Evolutionary conservation across 768 basidiomycete genomes (phyloP), one percentile per base, ranked within the genome.

Genomic region (Boletus reticulatus): DNA sequence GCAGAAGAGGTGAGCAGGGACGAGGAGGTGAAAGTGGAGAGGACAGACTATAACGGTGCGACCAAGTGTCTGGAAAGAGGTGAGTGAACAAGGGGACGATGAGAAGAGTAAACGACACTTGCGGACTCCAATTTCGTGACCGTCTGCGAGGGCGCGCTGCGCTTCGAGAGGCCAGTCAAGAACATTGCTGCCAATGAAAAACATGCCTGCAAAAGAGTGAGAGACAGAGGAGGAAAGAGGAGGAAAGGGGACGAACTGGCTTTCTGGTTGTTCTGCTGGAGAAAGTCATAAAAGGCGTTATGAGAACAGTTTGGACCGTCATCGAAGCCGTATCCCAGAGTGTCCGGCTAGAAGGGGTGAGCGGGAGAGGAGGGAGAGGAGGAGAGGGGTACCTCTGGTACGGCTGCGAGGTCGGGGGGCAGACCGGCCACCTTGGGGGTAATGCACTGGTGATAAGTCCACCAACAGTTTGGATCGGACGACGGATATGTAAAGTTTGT

Each of bases 281-380:
- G 74, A 57, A 67, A 86, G 56, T 84, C 75, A 43, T 86, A 86
- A 56, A 85, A 86, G 3, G 72, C 75, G 52, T 85, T 85, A 56
- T 86, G 84, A 4, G 81, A 78, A 61, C 84, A 86, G 60, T 83
- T 84, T 2, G 84, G 84, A 1, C 84, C 84, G 56, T 86, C 84
- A 55, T 86, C 84, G 55, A 85, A 85, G 4, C 77, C 82, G 44
- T 81, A 85, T 1, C 83, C 84, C 17, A 84, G 69, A 3, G 83
- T 82, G 11, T 67, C 63, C 32, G 84, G 84, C 81, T 61, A 34
- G 4, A 5, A 6, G 36, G 34, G 0, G 32, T 63, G 27, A 51
- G 55, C 7, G 32, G 11, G 27, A 37, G 16, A 4, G 1, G 8
- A 24, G 17, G 0, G 19, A 2, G 12, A 19, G 12, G 13, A 4